phyloP scores from a whole-genome alignment of 495 filamentous ascomycete species.

The Aspergillus carlsbadensis region DNA sequence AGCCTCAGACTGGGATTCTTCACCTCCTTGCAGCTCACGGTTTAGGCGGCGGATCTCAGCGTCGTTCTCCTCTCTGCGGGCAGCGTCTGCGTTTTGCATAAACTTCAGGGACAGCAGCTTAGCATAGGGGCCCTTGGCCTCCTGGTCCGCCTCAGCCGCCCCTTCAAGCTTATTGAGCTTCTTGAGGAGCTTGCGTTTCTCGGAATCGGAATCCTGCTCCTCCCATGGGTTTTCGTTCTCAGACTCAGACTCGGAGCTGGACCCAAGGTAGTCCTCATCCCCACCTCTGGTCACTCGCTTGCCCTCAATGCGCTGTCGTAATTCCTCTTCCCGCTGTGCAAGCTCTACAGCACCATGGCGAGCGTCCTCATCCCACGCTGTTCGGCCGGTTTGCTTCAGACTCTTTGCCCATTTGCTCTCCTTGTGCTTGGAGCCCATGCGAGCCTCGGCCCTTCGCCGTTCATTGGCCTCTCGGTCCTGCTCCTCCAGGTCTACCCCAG shows the following conservation, averaged over 20 bases:
- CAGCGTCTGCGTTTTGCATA: conserved; percentile 85
- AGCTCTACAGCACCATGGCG: conserved; percentile 75
- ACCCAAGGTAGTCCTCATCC: conserved; percentile 44
- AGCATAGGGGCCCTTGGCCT: conserved; percentile 41
- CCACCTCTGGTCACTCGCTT: conserved; percentile 53
- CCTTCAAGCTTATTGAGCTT: conserved; percentile 60
- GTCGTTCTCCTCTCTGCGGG: conserved; percentile 75
- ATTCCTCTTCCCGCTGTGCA: conserved; percentile 80
- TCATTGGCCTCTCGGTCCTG: conserved; percentile 79
- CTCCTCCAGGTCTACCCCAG: conserved; percentile 68
- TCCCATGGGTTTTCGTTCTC: conserved; percentile 58
- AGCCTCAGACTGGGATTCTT: conserved; percentile 55
- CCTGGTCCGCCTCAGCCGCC: conserved; percentile 33
- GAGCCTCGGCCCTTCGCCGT: conserved; percentile 75
- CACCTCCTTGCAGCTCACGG: conserved; percentile 60
- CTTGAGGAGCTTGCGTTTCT: conserved; percentile 50
- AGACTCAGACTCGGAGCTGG: conserved; percentile 49
- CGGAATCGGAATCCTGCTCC: conserved; percentile 54
- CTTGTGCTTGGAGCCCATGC: conserved; percentile 84
- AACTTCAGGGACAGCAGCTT: conserved; percentile 78
- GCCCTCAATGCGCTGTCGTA: conserved; percentile 82
- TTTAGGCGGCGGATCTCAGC: conserved; percentile 73
- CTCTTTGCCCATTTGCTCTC: conserved; percentile 96
- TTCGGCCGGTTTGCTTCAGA: conserved; percentile 73
- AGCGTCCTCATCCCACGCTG: conserved; percentile 79